Evolutionary conservation across 1,139 yeast genomes (phyloP).

Genomic region (Taphrina deformans): DNA sequence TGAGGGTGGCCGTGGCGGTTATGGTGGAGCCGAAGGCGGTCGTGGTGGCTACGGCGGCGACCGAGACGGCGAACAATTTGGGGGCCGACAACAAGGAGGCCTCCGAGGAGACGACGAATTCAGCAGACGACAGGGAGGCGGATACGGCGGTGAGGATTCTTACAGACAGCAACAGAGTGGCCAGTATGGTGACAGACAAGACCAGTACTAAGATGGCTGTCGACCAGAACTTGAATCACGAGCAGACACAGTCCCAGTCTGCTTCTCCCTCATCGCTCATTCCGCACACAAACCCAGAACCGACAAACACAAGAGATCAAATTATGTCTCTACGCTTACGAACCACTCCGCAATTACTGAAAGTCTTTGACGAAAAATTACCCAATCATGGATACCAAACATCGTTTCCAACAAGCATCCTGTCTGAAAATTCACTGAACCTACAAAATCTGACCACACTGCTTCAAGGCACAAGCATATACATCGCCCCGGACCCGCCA

Average conservation of each 20-base stretch:
- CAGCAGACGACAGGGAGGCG: conserved; percentile 7
- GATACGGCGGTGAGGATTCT: conserved; percentile 1
- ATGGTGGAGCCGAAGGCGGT: conserved; percentile 1
- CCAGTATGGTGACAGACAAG: neutral
- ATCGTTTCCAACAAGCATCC: neutral
- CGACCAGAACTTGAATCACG: neutral
- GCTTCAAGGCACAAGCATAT: neutral
- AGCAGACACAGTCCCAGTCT: neutral
- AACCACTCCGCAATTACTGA: conserved; percentile 5
- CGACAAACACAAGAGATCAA: neutral
- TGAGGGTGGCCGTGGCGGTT: neutral
- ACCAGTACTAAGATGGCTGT: neutral
- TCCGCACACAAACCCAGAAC: neutral
- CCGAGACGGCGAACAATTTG: neutral
- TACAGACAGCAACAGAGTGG: conserved; percentile 12
- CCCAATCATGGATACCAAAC: conserved; percentile 1
- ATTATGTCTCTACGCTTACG: neutral
- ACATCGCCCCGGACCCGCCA: neutral
- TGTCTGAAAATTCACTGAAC: neutral
- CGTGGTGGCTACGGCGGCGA: neutral
- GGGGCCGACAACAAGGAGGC: neutral
- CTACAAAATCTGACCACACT: neutral
- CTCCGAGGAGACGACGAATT: neutral
- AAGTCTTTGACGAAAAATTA: neutral
- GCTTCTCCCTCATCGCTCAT: neutral